Evolutionary conservation across 2,329 filamentous ascomycete species (phyloP), one percentile per base, ranked within the genome.

Genomic region (Scorias spongiosa): DNA sequence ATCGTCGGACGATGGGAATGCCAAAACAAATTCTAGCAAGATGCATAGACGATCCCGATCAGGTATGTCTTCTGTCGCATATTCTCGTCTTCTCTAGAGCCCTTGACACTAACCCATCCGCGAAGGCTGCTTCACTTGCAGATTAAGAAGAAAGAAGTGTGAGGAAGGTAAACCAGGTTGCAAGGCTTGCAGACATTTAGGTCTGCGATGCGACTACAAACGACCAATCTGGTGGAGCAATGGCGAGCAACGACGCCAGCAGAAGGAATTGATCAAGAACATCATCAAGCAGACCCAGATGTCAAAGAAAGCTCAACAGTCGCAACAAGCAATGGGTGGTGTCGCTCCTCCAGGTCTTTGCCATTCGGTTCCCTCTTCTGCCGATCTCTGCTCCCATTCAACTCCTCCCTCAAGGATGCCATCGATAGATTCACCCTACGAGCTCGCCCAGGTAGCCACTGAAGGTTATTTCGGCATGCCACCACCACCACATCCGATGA

Each of bases 261-360:
- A 95, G 63, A 98, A 96, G 69, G 91, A 96, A 61, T 70, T 81
- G 54, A 93, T 98, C 73, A 98, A 98, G 74, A 81, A 83, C 65
- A 85, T 89, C 65, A 96, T 98, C 72, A 95, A 94, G 77, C 78
- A 81, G 61, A 96, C 91, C 61, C 96, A 96, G 75, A 74, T 93
- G 53, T 80, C 80, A 20, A 89, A 95, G 67, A 94, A 94, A 76
- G 72, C 76, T 42, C 54, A 52, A 44, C 43, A 50, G 30, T 46
- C 48, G n/a, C 49, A 46, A 14, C 60, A 64, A 51, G 63, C 67
- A 54, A 55, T 61, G 38, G 66, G 64, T 57, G 63, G 62, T 49
- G 72, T 75, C 63, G 84, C 84, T 44, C 84, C 84, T 51, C 83
- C 83, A 9, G 80, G 81, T 51, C 73, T 91, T 44, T 84, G 83